These are phyloP conservation scores for Thielaviopsis cerberus DNA, from an alignment of 2,329 filamentous ascomycete genomes.

Conservation along the genomic window DNA sequence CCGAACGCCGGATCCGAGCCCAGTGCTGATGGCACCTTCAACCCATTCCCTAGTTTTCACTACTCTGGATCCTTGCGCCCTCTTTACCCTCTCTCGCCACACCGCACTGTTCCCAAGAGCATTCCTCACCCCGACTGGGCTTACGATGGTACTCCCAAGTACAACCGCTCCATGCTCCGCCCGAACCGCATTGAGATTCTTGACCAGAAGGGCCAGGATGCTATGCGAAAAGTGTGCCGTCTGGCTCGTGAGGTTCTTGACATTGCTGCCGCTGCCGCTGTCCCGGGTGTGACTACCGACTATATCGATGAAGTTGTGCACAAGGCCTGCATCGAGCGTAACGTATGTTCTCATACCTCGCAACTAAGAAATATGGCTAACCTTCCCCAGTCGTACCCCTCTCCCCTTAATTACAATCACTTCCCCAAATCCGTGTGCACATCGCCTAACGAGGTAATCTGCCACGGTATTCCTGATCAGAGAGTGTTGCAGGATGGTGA, in stretches of 20 bases:
- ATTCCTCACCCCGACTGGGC: conserved; percentile 81
- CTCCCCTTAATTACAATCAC: conserved; percentile 82
- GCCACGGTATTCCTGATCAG: conserved; percentile 92
- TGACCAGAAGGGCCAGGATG: conserved; percentile 61
- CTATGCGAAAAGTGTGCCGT: conserved; percentile 81
- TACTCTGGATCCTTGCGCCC: conserved; percentile 71
- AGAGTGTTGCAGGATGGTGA: conserved; percentile 76
- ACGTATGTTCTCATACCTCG: conserved; percentile 40
- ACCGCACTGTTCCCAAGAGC: conserved; percentile 54
- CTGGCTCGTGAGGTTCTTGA: conserved; percentile 82
- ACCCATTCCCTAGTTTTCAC: conserved; percentile 76
- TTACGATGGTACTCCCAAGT: conserved; percentile 55
- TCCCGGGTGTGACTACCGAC: conserved; percentile 89
- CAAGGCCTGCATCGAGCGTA: conserved; percentile 79
- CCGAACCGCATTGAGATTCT: conserved; percentile 70
- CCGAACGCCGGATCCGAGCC: conserved; percentile 78
- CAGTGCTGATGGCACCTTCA: conserved; percentile 74
- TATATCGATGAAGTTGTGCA: conserved; percentile 89
- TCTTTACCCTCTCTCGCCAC: conserved; percentile 64
- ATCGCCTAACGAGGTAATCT: conserved; percentile 91
- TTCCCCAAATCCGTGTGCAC: conserved; percentile 98
- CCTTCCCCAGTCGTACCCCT: conserved; percentile 64
- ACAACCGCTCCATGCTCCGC: conserved; percentile 40
- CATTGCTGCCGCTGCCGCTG: conserved; percentile 63
- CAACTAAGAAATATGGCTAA: conserved; percentile 9